Base-by-base conservation (phyloP, 2,329 filamentous ascomycete species). In the Metarhizium brunneum region DNA sequence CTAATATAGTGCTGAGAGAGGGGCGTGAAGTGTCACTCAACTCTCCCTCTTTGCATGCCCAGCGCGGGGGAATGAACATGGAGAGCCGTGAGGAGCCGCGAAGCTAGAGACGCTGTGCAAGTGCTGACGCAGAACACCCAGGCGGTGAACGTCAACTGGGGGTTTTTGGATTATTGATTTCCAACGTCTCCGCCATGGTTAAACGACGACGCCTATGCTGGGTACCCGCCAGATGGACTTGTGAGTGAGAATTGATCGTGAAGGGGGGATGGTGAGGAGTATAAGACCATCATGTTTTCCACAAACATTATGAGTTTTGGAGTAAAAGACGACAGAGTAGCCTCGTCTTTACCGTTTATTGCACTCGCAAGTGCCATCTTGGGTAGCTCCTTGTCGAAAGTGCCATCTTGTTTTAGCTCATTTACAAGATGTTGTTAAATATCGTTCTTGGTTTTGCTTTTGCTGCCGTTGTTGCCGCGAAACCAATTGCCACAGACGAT, bases 391-490 rank as follows among this genome's bases (percentile, higher is more conserved):
- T 40, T 40, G 11, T 40, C 38, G 11, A 40, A 40, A 40, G 5
- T 11, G 13, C 38, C 14, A 16, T 16, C 14, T 13, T 40, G 10
- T n/a, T 16, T 40, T 4, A 16, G 13, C 7, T 40, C 11, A 5
- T 16, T 6, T 32, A 14, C 42, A 57, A 35, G 16, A 68, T 68
- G 66, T 61, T 57, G 51, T 49, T 62, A 52, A 52, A 60, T 7
- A 55, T 60, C 42, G 50, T 70, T 32, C 58, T 70, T 43, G 64
- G 64, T 2, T 57, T 65, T 43, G 64, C 64, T 2, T 57, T 65
- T 2, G 60, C 60, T 25, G 60, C 63, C 47, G 50, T 68, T 50
- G 67, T 58, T 36, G 60, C 60, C 35, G 66, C 66, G 18, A 60
- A 60, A 16, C 66, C 68, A 6, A 47, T 64, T 11, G 38, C 38